Evolutionary conservation across 306 rosid species (phyloP).

Genomic region (Purshia tridentata): DNA sequence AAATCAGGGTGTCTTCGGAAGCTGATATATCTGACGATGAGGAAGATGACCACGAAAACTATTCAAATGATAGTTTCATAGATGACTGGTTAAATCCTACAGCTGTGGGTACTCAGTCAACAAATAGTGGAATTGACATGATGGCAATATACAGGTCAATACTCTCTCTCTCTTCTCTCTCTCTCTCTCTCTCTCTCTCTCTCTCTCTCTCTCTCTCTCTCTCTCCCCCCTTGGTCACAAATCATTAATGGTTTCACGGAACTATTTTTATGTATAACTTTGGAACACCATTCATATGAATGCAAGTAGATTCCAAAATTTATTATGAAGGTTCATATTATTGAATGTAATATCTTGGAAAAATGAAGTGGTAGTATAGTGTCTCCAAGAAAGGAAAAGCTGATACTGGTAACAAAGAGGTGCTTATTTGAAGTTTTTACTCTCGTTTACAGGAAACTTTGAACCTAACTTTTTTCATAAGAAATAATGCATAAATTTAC

Average conservation of each 20-base stretch:
- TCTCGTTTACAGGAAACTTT: background rate
- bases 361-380: background rate
- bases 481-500: background rate
- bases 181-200: conserved; percentile 10
- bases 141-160: conserved; percentile 86
- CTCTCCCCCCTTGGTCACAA: background rate
- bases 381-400: background rate
- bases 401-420: background rate
- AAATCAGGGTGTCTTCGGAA: conserved; percentile 65
- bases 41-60: conserved; percentile 52
- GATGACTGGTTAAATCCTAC: conserved; percentile 75
- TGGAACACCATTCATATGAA: background rate
- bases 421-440: background rate
- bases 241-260: background rate
- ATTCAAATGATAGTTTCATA: conserved; percentile 79
- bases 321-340: background rate
- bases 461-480: background rate
- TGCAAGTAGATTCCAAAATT: background rate
- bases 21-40: conserved; percentile 63
- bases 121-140: conserved; percentile 64
- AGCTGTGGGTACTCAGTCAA: conserved; percentile 52
- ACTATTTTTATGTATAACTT: background rate
- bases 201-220: conserved; percentile 2
- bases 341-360: conserved; percentile 1
- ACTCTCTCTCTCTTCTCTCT: conserved; percentile 14